Conservation (phyloP, 2,329 filamentous ascomycete species). For the Aspergillus tanneri region DNA sequence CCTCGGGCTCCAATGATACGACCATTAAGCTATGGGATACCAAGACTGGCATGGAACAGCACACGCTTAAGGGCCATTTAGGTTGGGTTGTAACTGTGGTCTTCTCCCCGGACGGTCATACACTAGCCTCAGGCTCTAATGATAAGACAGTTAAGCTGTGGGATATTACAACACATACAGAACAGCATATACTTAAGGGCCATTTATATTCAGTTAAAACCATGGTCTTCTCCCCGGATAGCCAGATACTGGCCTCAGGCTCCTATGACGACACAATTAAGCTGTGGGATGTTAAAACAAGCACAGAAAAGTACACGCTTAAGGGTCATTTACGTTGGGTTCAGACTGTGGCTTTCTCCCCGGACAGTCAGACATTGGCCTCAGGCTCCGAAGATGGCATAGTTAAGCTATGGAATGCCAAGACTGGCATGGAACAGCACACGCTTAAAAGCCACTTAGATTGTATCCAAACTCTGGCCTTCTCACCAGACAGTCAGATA, state of each 20-base stretch:
- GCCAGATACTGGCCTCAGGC: conserved; percentile 17
- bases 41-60: background rate
- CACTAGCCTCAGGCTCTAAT: background rate
- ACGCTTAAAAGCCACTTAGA: background rate
- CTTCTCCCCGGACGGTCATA: background rate
- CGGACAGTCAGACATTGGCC: conserved; percentile 17
- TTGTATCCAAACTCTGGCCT: background rate
- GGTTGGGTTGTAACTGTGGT: background rate
- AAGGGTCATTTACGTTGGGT: conserved; percentile 16
- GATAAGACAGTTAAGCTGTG: background rate
- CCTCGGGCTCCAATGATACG: no score
- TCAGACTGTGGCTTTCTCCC: conserved; percentile 19
- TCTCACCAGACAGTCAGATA: background rate
- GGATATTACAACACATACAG: background rate
- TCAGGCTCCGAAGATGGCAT: no score
- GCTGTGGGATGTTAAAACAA: conserved; percentile 11
- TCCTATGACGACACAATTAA: no score
- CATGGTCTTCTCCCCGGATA: conserved; percentile 22
- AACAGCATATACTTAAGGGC: conserved; percentile 18
- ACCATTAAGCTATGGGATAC: conserved; percentile 17
- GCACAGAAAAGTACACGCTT: conserved; percentile 8
- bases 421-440: background rate
- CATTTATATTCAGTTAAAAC: conserved; percentile 13
- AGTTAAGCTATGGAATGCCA: conserved; percentile 15
- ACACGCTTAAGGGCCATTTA: background rate